A percentile compares a stretch with the other conserved stretches of the same genome.
Evolutionary conservation across 805 yeast genomes (phyloP).

Genomic region (Blastobotrys muscicola): DNA sequence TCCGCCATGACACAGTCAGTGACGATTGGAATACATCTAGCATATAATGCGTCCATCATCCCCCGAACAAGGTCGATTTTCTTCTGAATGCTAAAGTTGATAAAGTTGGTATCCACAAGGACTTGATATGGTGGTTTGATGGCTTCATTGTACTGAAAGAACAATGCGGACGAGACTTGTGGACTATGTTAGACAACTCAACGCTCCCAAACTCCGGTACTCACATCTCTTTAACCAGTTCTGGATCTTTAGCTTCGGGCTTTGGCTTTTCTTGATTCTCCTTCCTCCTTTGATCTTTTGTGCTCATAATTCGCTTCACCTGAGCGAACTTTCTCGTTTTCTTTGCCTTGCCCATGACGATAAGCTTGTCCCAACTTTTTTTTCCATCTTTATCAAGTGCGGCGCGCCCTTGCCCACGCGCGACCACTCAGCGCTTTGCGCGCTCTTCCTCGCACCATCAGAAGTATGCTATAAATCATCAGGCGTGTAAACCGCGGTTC

Average conservation of each 20-base stretch:
- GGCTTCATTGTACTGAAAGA: conserved; percentile 88
- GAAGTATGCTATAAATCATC: no score
- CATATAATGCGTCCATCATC: conserved; percentile 91
- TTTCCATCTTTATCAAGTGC: not conserved
- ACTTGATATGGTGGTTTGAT: conserved; percentile 98
- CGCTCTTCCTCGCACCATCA: no score
- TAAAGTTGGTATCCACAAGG: conserved; percentile 90
- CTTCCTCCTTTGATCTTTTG: conserved; percentile 57
- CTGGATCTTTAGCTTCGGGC: conserved; percentile 52
- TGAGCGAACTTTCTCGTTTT: conserved; percentile 95
- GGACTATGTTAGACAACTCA: conserved; percentile 34
- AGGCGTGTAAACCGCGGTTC: no score
- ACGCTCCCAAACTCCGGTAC: conserved; percentile 13
- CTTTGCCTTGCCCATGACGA: conserved; percentile 85
- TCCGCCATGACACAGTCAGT: conserved; percentile 99
- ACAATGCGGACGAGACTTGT: conserved; percentile 90
- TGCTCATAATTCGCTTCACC: conserved; percentile 70
- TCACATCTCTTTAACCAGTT: conserved; percentile 44
- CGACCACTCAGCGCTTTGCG: no score
- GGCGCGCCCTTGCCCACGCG: no score
- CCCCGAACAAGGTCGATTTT: conserved; percentile 92
- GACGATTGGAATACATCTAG: conserved; percentile 89
- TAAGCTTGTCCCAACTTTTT: not conserved
- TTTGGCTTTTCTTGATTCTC: conserved; percentile 8
- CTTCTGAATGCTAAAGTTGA: conserved; percentile 92